Conservation (phyloP, 2,329 filamentous ascomycete species). For the Diaporthe aspalathi region DNA sequence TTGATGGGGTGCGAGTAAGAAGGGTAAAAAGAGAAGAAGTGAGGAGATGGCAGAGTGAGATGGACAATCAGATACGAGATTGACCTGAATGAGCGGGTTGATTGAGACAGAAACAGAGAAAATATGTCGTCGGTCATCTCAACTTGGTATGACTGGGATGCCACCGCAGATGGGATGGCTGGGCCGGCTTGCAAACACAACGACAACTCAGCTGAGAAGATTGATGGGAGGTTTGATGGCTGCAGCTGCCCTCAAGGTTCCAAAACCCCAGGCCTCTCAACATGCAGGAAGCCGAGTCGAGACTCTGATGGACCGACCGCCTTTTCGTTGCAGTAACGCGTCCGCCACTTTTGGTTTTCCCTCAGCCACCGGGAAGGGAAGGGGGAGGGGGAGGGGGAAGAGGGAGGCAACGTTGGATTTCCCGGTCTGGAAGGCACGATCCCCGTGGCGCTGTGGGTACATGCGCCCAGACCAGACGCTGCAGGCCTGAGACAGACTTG, state of each 20-base stretch:
- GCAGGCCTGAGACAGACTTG: not conserved
- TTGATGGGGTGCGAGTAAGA: not conserved
- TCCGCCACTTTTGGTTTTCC: not conserved
- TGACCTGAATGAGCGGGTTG: too few species aligned
- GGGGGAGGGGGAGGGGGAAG: too few species aligned
- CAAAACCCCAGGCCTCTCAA: not conserved
- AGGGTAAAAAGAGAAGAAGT: too few species aligned
- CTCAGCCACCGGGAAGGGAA: not conserved
- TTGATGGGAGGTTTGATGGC: not conserved
- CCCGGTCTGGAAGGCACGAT: conserved; percentile 26
- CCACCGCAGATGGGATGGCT: not conserved
- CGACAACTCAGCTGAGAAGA: not conserved
- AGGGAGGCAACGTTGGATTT: conserved; percentile 8
- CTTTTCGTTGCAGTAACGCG: not conserved
- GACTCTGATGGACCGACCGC: conserved; percentile 4
- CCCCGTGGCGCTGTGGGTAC: not conserved
- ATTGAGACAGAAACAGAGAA: too few species aligned
- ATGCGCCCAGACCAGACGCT: not conserved
- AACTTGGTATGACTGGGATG: not conserved
- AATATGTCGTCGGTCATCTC: not conserved
- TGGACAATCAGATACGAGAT: not conserved
- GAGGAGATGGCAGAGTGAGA: not conserved
- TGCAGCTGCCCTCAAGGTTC: not conserved
- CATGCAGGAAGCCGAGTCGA: conserved; percentile 6
- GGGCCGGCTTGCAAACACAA: not conserved